Base-by-base conservation (phyloP, 768 basidiomycete species). In the Clavulina sp. region DNA sequence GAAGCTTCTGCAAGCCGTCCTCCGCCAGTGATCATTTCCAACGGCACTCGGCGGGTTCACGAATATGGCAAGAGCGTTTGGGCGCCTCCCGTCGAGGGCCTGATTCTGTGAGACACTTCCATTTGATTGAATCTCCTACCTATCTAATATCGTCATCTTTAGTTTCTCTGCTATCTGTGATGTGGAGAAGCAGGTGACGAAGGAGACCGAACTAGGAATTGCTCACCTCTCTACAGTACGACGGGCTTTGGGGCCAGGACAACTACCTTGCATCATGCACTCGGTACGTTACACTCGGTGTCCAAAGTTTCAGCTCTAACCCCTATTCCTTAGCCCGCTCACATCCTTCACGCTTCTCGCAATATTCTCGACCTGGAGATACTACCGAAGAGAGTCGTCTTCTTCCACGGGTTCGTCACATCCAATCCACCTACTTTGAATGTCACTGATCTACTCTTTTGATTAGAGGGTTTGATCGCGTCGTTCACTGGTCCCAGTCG, bases 301-400 rank as follows among this genome's bases (percentile, higher is more conserved):
- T 19, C 33, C 28, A 7, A 40, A 9, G 21, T 29, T 19, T 23
- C 18, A 13, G 21, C 31, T 18, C 36, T 30, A 18, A 18, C 53
- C n/a, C 36, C 54, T 36, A 30, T 23, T 23, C 21, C 26, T 9
- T 19, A 59, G 58, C 58, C 58, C 5, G 57, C 52, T 29, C 58
- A 59, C 43, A 41, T 59, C 28, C 49, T 59, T 5, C 57, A 56
- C 41, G 58, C 58, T n/a, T 50, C 58, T 29, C 40, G 58, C 13
- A 59, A 55, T 44, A 52, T 59, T 26, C 34, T 58, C 43, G 51
- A 56, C 41, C 33, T 53, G 23, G 30, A 51, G 31, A 32, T 48
- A 4, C 56, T 59, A 3, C 58, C 58, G n/a, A 48, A 21, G 29
- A 58, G 56, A 30, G 47, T 57, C 21, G 43, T 59, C 6, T 58